Evolutionary conservation across 345 rosid species (phyloP), one percentile per base, ranked within the genome.

Genomic region (Cardiospermum halicacabum): DNA sequence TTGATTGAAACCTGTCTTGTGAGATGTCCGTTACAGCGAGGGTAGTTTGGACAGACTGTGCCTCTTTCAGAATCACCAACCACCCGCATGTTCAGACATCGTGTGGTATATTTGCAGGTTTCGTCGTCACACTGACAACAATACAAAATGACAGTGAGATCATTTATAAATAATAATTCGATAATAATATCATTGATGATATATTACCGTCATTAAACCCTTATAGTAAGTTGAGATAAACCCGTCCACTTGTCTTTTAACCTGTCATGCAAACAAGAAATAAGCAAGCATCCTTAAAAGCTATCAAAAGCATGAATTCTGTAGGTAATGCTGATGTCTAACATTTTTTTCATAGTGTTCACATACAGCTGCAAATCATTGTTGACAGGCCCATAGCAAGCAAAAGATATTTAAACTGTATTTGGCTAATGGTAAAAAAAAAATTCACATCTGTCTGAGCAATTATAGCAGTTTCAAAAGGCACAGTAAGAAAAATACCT

Each of bases 31-130:
- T 82, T 85, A 60, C 99, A 94, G 58, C 84, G 88, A 31, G 99
- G 99, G 74, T 94, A 87, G 72, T 83, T 89, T 26, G 96, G 93
- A 75, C 99, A 94, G 69, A 87, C 89, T n/a, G 99, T n/a, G n/a
- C n/a, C n/a, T n/a, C n/a, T n/a, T n/a, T n/a, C n/a, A n/a, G n/a
- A n/a, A n/a, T n/a, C n/a, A n/a, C n/a, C n/a, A n/a, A n/a, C 48
- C 71, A 91, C 67, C 63, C 81, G 85, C 69, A 82, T 64, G 78
- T 73, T 91, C 59, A 85, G 76, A 60, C 89, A 62, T 5, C 96
- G 82, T 1, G 99, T 89, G 0, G 88, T 80, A 73, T 80, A 82
- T 78, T 89, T 84, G 82, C 99, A 94, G 53, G 93, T 84, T 74
- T 91, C 99, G 56, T 94, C 99, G 22, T 94, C 99, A 68, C 99